Percentiles rank a stretch among this genome's conserved stretches.
These are phyloP conservation scores for Arabis hirsuta DNA, from an alignment of 345 rosid genomes.

Conservation along the genomic window DNA sequence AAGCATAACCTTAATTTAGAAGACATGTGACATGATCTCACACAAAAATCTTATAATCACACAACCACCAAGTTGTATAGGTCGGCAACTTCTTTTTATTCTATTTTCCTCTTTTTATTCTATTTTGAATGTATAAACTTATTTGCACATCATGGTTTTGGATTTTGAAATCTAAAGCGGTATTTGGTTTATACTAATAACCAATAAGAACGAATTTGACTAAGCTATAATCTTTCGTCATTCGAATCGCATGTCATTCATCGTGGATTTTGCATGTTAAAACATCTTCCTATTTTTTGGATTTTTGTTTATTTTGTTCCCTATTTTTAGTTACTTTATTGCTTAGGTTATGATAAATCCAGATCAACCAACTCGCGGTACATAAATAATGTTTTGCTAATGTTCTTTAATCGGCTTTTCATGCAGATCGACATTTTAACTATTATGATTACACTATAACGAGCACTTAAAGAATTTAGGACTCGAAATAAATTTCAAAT, in stretches of 20 bases:
- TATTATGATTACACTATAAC: too few relatives aligned
- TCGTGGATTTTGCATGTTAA: not conserved
- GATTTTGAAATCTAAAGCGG: not conserved
- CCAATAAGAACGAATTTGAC: not conserved
- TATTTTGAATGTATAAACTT: not conserved
- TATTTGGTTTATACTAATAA: not conserved
- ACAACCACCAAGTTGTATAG: slow-evolving; percentile 32
- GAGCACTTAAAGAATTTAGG: too few relatives aligned
- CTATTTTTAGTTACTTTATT: too few relatives aligned
- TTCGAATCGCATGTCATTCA: not conserved
- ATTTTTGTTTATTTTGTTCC: not conserved
- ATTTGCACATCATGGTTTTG: slow-evolving; percentile 18
- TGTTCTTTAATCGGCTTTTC: too few relatives aligned
- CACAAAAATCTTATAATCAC: slow-evolving; percentile 33
- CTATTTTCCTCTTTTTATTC: slow-evolving; percentile 4
- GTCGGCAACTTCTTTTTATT: slow-evolving; percentile 18
- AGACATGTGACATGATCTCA: slow-evolving; percentile 45
- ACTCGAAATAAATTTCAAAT: too few relatives aligned
- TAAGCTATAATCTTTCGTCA: not conserved
- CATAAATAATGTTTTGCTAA: too few relatives aligned
- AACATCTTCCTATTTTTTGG: not conserved
- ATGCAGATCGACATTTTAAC: too few relatives aligned
- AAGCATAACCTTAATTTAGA: slow-evolving; percentile 37
- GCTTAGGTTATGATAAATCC: not conserved
- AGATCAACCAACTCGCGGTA: too few relatives aligned